Evolutionary conservation across 2,329 filamentous ascomycete species (phyloP).

Genomic region (Phialophora verrucosa): DNA sequence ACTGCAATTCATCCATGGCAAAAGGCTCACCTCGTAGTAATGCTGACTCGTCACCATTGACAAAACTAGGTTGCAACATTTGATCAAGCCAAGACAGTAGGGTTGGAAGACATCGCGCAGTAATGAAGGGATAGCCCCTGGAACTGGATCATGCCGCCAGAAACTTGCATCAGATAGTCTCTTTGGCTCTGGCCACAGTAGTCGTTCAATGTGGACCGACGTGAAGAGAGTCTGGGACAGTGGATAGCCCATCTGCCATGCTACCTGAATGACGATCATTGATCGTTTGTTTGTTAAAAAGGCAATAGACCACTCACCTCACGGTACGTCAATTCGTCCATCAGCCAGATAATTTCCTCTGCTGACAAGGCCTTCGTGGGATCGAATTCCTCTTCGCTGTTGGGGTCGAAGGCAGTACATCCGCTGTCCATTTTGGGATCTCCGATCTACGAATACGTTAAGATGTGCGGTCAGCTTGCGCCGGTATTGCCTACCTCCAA

Average conservation of each 20-base stretch:
- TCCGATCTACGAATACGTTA: constrained; percentile 75
- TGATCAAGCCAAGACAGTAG: constrained; percentile 84
- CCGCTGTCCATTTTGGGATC: constrained; percentile 99
- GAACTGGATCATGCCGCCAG: constrained; percentile 42
- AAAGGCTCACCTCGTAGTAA: constrained; percentile 76
- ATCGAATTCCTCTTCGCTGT: constrained; percentile 83
- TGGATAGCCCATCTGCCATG: constrained; percentile 95
- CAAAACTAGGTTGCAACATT: constrained; percentile 80
- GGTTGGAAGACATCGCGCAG: constrained; percentile 70
- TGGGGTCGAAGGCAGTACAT: constrained; percentile 75
- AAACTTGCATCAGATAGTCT: constrained; percentile 71
- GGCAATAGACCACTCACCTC: constrained; percentile 63
- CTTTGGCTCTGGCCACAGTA: constrained; percentile 73
- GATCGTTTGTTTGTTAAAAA: too few relatives aligned
- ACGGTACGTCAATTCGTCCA: constrained; percentile 88
- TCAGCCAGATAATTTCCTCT: constrained; percentile 85
- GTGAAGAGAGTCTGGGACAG: constrained; percentile 94
- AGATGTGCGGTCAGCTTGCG: not conserved
- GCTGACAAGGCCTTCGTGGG: constrained; percentile 70
- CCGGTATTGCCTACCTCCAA: constrained; percentile 57
- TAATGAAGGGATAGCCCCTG: constrained; percentile 53
- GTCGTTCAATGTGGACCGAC: constrained; percentile 83
- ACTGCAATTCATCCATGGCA: not conserved
- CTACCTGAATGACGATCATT: constrained; percentile 66
- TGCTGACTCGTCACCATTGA: constrained; percentile 79